Conservation (phyloP, 2,329 filamentous ascomycete species). For the Cyphellophora attinorum region DNA sequence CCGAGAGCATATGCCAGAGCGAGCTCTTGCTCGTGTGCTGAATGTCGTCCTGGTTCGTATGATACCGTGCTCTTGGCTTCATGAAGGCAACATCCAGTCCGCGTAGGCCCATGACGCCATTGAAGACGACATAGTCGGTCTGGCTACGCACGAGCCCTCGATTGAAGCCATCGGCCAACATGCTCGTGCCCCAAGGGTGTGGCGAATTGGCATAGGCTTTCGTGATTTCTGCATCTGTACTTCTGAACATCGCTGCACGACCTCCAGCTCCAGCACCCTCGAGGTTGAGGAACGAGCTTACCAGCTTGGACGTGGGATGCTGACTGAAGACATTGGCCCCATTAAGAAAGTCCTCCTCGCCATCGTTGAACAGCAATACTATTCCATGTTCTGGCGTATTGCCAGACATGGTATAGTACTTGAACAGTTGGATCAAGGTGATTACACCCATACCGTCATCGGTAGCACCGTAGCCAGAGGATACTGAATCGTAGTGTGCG, state of each 20-base stretch:
- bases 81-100: constrained; percentile 91
- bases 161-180: constrained; percentile 77
- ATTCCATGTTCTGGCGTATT: constrained; percentile 71
- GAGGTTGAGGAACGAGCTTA: constrained; percentile 85
- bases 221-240: constrained; percentile 78
- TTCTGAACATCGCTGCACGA: constrained; percentile 75
- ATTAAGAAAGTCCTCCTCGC: constrained; percentile 85
- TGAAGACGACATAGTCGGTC: constrained; percentile 83
- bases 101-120: constrained; percentile 66
- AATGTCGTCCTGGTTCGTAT: constrained; percentile 80
- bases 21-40: constrained; percentile 58
- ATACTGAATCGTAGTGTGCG: constrained; percentile 89
- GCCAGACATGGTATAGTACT: constrained; percentile 66
- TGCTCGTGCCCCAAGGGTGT: constrained; percentile 74
- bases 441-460: constrained; percentile 88
- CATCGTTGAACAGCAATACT: constrained; percentile 84
- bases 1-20: constrained; percentile 93
- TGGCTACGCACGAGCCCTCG: constrained; percentile 68
- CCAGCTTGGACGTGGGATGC: constrained; percentile 68
- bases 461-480: constrained; percentile 84
- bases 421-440: constrained; percentile 74
- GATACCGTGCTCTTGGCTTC: constrained; percentile 74
- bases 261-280: constrained; percentile 92
- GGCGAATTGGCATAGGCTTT: constrained; percentile 61
- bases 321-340: constrained; percentile 78